Evolutionary conservation across 2,329 filamentous ascomycete species (phyloP), one percentile per base, ranked within the genome.

Genomic region (Aureobasidium subglaciale): DNA sequence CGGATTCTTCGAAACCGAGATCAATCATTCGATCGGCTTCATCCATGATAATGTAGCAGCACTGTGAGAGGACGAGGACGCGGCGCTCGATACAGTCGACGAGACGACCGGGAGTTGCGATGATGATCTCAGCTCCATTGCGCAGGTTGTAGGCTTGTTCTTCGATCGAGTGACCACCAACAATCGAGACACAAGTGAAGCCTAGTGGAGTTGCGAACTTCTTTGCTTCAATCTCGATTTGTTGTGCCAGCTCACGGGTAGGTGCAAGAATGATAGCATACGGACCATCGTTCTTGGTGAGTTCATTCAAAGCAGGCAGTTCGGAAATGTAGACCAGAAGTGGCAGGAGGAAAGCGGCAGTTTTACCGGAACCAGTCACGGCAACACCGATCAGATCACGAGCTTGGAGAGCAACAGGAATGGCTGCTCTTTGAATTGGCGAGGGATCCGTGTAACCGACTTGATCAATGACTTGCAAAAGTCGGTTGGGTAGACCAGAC

Each of bases 1-100:
- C 89, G 0, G 90, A 88, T 65, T 97, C 93, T 73, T 99, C 93
- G 69, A 99, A 99, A 42, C 93, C 93, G 59, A 97, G 83, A 68
- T 99, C 93, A 61, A 99, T 95, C 93, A 99, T 99, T 55, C 92
- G 88, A 73, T 99, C 93, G 34, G 93, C 93, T 80, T 99, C 93
- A 70, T 99, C 93, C 92, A 99, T 96, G 72, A 99, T 96, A 56
- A 97, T 83, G 73, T 97, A 97, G 74, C 91, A 96, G 71, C 93
- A 97, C 72, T 97, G 93, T n/a, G 85, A 85, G 45, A 97, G 81
- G 1, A 99, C 92, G 2, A 97, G 79, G 27, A 97, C 83, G 30
- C 92, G 86, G 16, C 93, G 83, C 71, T 99, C 93, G 63, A 99
- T 93, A 71, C 91, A 97, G 75, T 99, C 93, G 8, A 97, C 88